Evolutionary conservation across 2,329 filamentous ascomycete species (phyloP).

Genomic region (Ceratocystis harringtonii): DNA sequence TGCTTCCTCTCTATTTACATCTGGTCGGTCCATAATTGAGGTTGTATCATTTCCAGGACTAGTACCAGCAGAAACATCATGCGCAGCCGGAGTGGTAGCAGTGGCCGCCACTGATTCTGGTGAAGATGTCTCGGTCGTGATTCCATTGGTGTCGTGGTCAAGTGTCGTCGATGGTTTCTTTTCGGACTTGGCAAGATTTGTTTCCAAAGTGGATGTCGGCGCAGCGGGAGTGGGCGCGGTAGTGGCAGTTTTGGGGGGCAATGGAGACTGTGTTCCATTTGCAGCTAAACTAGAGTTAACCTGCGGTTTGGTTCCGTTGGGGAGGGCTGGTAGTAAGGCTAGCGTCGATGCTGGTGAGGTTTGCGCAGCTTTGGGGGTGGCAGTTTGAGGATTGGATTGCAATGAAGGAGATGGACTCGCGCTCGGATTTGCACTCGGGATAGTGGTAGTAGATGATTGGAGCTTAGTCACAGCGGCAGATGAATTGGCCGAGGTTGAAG

Average conservation of each 20-base stretch:
- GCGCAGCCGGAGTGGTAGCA: constrained; percentile 53
- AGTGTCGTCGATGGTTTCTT: neutral
- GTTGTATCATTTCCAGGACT: constrained; percentile 51
- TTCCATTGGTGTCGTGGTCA: neutral
- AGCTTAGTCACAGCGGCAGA: neutral
- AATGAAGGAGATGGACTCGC: neutral
- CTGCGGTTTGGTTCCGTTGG: neutral
- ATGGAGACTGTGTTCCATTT: neutral
- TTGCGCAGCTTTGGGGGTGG: neutral
- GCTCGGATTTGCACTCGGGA: neutral
- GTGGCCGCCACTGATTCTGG: constrained; percentile 57
- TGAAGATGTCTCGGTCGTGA: constrained; percentile 30
- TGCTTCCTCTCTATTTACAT: neutral
- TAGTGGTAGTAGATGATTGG: neutral
- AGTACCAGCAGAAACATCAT: constrained; percentile 56
- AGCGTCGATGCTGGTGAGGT: neutral
- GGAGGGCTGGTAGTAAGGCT: neutral
- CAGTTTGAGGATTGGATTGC: neutral
- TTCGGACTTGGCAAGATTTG: neutral
- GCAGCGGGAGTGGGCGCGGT: neutral
- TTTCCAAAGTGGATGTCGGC: neutral
- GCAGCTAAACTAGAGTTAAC: neutral
- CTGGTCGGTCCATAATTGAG: neutral
- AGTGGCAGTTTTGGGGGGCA: neutral
- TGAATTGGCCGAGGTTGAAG: neutral